Evolutionary conservation across 129 eudicot species (phyloP), one percentile per base, ranked within the genome.

Genomic region (Smallanthus sonchifolius): DNA sequence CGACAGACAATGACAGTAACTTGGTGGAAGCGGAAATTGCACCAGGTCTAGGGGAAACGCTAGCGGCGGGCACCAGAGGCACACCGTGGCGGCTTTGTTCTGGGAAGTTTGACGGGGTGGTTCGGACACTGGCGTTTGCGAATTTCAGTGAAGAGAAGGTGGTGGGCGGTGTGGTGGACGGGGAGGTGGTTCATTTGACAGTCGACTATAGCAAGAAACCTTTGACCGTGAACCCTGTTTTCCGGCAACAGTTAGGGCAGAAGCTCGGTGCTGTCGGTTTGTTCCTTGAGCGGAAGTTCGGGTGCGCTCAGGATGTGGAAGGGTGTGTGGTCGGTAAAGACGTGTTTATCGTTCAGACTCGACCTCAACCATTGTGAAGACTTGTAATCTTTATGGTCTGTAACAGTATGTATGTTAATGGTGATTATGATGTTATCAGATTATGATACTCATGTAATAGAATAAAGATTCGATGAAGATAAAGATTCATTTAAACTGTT

Each of bases 131-230:
- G 52, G 98, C 98, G 1, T 92, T 92, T 71, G 98, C 96, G 1
- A 92, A 92, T 72, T 92, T 92, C 62, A 92, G 98, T 43, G 90
- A 92, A 84, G 98, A 92, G 82, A 71, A 89, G 91, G 87, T 89
- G 70, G 70, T 87, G 10, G 85, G 85, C 10, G 96, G 90, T 39
- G 76, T 88, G 4, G 86, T 83, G 2, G 89, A 92, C 17, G 98
- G 98, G 20, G 96, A 89, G 52, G 98, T 92, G 63, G 8, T 85
- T 11, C 82, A 36, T 42, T 70, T 83, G 83, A 86, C 87, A 2
- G 98, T 92, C 0, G 98, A 92, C 72, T 89, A 92, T 42, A 92
- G 98, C 83, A 86, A 82, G 81, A 92, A 92, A 49, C 96, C 94
- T 1, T 70, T 92, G 78, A 89, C 98, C 4, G 84, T 89, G 36